Evolutionary conservation across 1,139 yeast species (phyloP).

Genomic region (Yamadazyma dushanensis): DNA sequence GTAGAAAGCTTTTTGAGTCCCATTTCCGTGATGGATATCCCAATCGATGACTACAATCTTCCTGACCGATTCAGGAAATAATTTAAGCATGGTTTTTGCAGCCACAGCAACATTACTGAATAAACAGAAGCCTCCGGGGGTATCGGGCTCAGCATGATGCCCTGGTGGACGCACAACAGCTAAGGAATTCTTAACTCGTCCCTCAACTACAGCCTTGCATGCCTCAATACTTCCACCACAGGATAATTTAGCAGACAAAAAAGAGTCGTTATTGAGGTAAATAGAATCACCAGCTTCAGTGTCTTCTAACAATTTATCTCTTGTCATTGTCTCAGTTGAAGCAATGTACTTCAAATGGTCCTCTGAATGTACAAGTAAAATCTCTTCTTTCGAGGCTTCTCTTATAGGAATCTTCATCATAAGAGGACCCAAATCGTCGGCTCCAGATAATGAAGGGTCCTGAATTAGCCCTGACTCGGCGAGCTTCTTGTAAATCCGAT

Average conservation of each 20-base stretch:
- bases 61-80: constrained; percentile 86
- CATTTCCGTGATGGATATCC: constrained; percentile 99
- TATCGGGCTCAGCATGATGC: constrained; percentile 97
- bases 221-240: constrained; percentile 99
- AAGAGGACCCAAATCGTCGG: constrained; percentile 79
- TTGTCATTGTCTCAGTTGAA: constrained; percentile 74
- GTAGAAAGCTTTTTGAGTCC: constrained; percentile 90
- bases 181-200: constrained; percentile 83
- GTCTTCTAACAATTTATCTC: constrained; percentile 75
- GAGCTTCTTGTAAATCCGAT: constrained; percentile 85
- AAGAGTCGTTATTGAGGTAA: constrained; percentile 90
- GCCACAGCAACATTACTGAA: constrained; percentile 98
- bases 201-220: constrained; percentile 92
- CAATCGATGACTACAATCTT: constrained; percentile 86
- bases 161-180: constrained; percentile 99
- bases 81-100: constrained; percentile 77
- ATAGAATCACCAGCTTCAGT: constrained; percentile 95
- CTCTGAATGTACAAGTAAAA: constrained; percentile 79
- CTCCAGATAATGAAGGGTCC: constrained; percentile 79
- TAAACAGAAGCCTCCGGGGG: constrained; percentile 96
- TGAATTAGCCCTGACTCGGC: constrained; percentile 91
- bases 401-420: constrained; percentile 90
- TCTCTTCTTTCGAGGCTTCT: constrained; percentile 86
- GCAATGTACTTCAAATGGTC: constrained; percentile 77
- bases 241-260: constrained; percentile 81